These are phyloP conservation scores for Auricularia heimuer DNA, from an alignment of 768 basidiomycete species.

Conservation along the genomic window DNA sequence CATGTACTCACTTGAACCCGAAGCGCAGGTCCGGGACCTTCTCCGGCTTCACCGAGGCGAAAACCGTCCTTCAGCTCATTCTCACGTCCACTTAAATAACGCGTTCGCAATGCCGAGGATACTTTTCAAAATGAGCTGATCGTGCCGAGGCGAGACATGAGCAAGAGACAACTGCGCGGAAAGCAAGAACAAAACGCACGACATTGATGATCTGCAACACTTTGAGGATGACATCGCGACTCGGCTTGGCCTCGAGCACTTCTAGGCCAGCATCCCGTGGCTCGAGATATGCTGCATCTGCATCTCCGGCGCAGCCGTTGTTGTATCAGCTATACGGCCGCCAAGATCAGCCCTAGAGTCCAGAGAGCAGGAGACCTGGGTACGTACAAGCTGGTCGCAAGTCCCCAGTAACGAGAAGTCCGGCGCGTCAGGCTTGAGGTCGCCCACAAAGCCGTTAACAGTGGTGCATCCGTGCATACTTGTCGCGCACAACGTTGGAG, in stretches of 20 bases:
- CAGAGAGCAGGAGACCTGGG: neutral
- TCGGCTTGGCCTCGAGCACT: slow-evolving; percentile 79
- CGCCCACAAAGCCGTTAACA: slow-evolving; percentile 79
- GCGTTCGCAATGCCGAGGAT: too few relatives aligned
- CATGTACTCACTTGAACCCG: too few relatives aligned
- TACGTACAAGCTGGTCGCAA: slow-evolving; percentile 78
- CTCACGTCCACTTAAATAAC: too few relatives aligned
- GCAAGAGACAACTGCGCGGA: neutral
- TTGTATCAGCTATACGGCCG: slow-evolving; percentile 50
- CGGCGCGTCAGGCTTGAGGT: slow-evolving; percentile 69
- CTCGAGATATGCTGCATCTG: slow-evolving; percentile 78
- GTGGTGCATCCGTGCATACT: slow-evolving; percentile 74
- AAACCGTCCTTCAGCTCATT: too few relatives aligned
- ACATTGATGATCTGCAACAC: slow-evolving; percentile 83
- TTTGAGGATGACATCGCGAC: slow-evolving; percentile 77
- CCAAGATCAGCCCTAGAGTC: slow-evolving; percentile 5
- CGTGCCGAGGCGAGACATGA: too few relatives aligned
- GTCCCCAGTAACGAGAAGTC: slow-evolving; percentile 77
- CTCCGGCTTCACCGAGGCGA: too few relatives aligned
- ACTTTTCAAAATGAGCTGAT: too few relatives aligned
- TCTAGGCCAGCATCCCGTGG: slow-evolving; percentile 90
- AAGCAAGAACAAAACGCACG: slow-evolving; percentile 33
- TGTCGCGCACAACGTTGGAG: slow-evolving; percentile 86
- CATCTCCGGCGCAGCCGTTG: slow-evolving; percentile 77
- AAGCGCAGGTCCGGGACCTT: too few relatives aligned